Evolutionary conservation across 2,329 filamentous ascomycete species (phyloP), one percentile per base, ranked within the genome.

Genomic region (Colletotrichum brevisporum): DNA sequence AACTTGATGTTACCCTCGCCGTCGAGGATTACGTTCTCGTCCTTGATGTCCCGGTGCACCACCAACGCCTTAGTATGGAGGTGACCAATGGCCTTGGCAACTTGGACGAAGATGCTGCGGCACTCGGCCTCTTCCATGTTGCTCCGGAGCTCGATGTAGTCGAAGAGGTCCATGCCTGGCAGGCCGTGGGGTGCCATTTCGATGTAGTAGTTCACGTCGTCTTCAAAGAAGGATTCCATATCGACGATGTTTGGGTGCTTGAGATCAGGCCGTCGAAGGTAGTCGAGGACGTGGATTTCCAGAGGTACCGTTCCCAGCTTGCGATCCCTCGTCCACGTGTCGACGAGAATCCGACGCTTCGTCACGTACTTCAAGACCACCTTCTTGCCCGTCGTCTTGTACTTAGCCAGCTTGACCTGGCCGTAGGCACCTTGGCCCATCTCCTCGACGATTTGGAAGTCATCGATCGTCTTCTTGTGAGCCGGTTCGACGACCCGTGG

Each of bases 371-470:
- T 99, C 76, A 99, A 88, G 21, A 99, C 95, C 71, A 97, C 92
- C 80, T 97, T 97, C 78, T 91, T 92, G 60, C 89, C 89, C 59
- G 88, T 89, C 75, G 91, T 90, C 82, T 95, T 97, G 82, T 96
- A 92, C 36, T 95, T 90, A 60, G 93, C 95, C 55, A 99, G 87
- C 79, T 99, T 99, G 67, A 99, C 96, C 81, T 99, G 95, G 2
- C 96, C 96, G 78, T 99, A 99, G 1, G 96, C 96, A 48, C 96
- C 96, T 81, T 98, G 94, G 5, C 96, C 96, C 95, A 99, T 98
- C 70, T 99, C 96, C 81, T 99, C 96, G 13, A 99, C 84, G 69
- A 99, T 95, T 50, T 91, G 87, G 78, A 97, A 99, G 78, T 98
- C 94, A 61, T 92, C 86, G 72, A 99, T 98, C 0, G 89, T 91